Evolutionary conservation across 495 filamentous ascomycete genomes (phyloP), one percentile per base, ranked within the genome.

Genomic region (Talaromyces thailandensis): DNA sequence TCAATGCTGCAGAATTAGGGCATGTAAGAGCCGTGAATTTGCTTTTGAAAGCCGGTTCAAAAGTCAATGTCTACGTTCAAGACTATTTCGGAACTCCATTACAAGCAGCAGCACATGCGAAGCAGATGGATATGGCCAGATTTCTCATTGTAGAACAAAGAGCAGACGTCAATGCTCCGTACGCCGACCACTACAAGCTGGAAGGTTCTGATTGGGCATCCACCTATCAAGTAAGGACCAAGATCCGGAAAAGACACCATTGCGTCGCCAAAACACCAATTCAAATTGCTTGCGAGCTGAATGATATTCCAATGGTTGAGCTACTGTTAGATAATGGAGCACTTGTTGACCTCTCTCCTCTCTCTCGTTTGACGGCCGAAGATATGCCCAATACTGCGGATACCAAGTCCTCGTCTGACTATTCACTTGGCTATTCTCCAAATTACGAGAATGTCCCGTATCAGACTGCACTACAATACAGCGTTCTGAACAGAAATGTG

Each of bases 71-170:
- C 21, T 40, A 48, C n/a, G 58, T 50, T 28, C 43, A 18, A 61
- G 2, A 21, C 37, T 43, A 37, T 56, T 29, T 29, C 6, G 23
- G 63, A 32, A 69, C 67, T n/a, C 63, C 71, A 14, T 60, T 76
- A 2, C 73, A 76, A 48, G 62, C 60, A 6, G 73, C 71, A 11
- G 64, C 66, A 6, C 65, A 71, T 58, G 31, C 53, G 1, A 66
- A 64, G n/a, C 58, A 65, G 18, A 35, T 64, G 18, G 56, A 69
- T 2, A 45, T 76, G 2, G 67, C 72, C 6, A 59, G 64, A 28
- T 65, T 68, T 58, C 67, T 79, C 0, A 58, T 77, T 18, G 63
- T 67, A 26, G 63, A 58, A 21, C n/a, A n/a, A n/a, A 67, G 65
- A 9, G 73, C 73, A 37, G 64, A 75, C 28, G 58, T 69, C 16